Base-by-base conservation (phyloP, 345 rosid genomes). In the Bruguiera parviflora region DNA sequence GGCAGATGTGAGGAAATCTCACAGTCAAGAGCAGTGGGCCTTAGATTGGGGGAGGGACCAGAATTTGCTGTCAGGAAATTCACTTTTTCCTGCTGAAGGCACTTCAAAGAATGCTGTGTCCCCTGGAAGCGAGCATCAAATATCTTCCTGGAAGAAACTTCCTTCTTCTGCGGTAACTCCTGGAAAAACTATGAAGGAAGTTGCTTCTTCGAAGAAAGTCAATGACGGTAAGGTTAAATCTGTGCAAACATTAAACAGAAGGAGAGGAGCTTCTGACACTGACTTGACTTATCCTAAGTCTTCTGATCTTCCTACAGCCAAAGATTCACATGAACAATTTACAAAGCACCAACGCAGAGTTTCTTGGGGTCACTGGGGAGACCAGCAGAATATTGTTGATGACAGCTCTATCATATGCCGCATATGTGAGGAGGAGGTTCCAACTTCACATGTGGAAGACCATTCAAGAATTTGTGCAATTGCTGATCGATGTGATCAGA, bases 351-450 rank as follows among this genome's bases (percentile, higher is more conserved):
- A 27, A 27, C 35, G 85, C 76, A 90, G 85, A 80, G 68, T 69
- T 73, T 92, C 98, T 80, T 96, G 99, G 99, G 97, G 99, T 83
- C 72, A 88, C 74, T 92, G 99, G 97, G 92, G 90, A 53, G 96
- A 92, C 67, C 96, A 85, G 62, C 86, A 84, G 61, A 82, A 69
- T 78, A 56, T 76, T 70, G 72, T 86, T 35, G 97, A 92, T 59
- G 99, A 90, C 63, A 83, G 77, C 78, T 89, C 94, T 71, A 92
- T 96, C 63, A 90, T 96, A 72, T 96, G 98, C 67, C 94, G 98
- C 64, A 27, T 27, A 27, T 27, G 28, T 27, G 28, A 27, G 28
- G 28, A 27, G 28, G 28, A 27, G 28, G 28, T 27, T 27, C 28
- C 28, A 27, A 27, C 28, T 27, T 27, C 28, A 27, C 28, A 27